Conservation (phyloP, 2,329 filamentous ascomycete species). For the Fusarium sp. region DNA sequence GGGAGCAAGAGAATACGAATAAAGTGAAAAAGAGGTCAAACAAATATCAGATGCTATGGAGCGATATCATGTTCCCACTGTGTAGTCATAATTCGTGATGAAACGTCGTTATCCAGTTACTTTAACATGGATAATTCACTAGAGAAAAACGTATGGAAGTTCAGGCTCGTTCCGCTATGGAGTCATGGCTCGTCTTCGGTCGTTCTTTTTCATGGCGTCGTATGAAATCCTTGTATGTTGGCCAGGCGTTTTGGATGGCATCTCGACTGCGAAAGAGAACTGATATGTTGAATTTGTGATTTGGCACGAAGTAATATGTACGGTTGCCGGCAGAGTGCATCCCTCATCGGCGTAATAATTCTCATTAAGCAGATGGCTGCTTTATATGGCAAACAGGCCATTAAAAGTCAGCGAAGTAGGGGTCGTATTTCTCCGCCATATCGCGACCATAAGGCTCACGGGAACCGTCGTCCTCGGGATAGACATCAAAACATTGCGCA, state of each 20-base stretch:
- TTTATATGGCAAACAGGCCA: not conserved
- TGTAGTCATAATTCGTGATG: slow-evolving; percentile 18
- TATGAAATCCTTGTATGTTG: not conserved
- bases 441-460: slow-evolving; percentile 77
- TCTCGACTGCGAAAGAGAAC: slow-evolving; percentile 2
- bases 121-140: slow-evolving; percentile 12
- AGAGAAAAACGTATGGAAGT: slow-evolving; percentile 16
- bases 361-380: not conserved
- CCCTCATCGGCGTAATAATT: not conserved
- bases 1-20: slow-evolving; percentile 12
- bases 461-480: slow-evolving; percentile 79
- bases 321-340: not conserved
- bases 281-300: slow-evolving; percentile 6
- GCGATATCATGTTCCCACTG: slow-evolving; percentile 2
- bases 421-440: slow-evolving; percentile 76
- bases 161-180: slow-evolving; percentile 26
- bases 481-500: slow-evolving; percentile 84
- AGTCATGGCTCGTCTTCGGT: slow-evolving; percentile 21
- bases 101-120: slow-evolving; percentile 32
- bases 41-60: slow-evolving; percentile 2
- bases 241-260: not conserved
- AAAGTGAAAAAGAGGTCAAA: slow-evolving; percentile 7
- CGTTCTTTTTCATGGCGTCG: slow-evolving; percentile 3
- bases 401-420: slow-evolving; percentile 75
- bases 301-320: not conserved